Evolutionary conservation across 192 early-diverging fungal genomes (phyloP).

Genomic region (Phycomyces nitens): DNA sequence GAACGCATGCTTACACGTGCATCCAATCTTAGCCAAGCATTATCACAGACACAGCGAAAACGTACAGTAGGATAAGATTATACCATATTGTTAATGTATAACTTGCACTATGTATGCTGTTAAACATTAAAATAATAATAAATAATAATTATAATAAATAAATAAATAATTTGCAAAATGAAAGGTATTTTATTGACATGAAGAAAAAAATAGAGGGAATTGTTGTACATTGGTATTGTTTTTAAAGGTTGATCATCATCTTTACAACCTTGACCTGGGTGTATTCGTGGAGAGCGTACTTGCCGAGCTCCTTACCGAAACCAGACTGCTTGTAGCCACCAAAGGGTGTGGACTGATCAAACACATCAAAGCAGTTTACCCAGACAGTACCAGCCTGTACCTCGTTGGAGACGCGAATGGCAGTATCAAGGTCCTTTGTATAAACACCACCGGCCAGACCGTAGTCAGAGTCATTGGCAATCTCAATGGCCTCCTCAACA

Average conservation of each 20-base stretch:
- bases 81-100: no score
- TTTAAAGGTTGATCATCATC: slow-evolving; percentile 11
- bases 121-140: no score
- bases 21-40: slow-evolving; percentile 21
- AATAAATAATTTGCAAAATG: no score
- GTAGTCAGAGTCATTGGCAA: slow-evolving; percentile 73
- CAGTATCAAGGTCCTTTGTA: slow-evolving; percentile 63
- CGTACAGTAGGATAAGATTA: no score
- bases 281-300: slow-evolving; percentile 48
- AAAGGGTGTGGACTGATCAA: slow-evolving; percentile 36
- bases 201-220: no score
- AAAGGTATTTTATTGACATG: no score
- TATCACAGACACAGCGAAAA: slow-evolving; percentile 11
- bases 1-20: slow-evolving; percentile 27
- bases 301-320: slow-evolving; percentile 58
- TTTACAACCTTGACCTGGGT: slow-evolving; percentile 48
- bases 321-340: slow-evolving; percentile 79
- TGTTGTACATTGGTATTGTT: no score
- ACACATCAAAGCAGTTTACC: slow-evolving; percentile 60
- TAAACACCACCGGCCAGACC: slow-evolving; percentile 76
- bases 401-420: slow-evolving; percentile 45
- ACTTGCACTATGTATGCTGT: no score
- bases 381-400: slow-evolving; percentile 60
- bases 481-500: slow-evolving; percentile 69
- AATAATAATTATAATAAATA: no score